Conservation (phyloP, 1,284 basidiomycete species). For the Trichosporon sp. region DNA sequence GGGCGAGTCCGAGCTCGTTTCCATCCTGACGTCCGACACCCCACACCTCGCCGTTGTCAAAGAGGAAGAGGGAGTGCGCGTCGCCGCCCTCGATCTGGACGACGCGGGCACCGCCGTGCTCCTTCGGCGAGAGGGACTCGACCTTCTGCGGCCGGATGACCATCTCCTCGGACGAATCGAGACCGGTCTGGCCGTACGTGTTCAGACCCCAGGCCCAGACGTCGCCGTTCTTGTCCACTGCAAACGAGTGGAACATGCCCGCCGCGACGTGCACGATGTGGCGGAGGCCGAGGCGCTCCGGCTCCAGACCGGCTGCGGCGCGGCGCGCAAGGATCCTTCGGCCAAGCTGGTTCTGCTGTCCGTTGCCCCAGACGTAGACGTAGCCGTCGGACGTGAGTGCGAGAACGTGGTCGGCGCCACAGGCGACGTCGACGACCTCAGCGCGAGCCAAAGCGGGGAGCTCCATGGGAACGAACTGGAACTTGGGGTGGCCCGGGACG, state of each 20-base stretch:
- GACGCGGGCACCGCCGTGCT: slow-evolving; percentile 70
- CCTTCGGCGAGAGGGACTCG: slow-evolving; percentile 65
- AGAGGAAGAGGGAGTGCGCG: slow-evolving; percentile 85
- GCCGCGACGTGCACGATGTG: slow-evolving; percentile 77
- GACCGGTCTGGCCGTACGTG: slow-evolving; percentile 69
- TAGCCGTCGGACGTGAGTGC: slow-evolving; percentile 81
- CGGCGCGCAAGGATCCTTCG: slow-evolving; percentile 79
- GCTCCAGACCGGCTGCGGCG: slow-evolving; percentile 72
- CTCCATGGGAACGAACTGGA: slow-evolving; percentile 58
- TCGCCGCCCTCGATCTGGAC: slow-evolving; percentile 66
- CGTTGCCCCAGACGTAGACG: slow-evolving; percentile 77
- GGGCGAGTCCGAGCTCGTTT: slow-evolving; percentile 72
- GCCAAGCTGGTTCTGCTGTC: slow-evolving; percentile 83
- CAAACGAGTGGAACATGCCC: slow-evolving; percentile 84
- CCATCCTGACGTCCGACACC: slow-evolving; percentile 77
- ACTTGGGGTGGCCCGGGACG: slow-evolving; percentile 57
- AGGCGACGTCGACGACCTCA: slow-evolving; percentile 69
- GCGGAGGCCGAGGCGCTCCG: slow-evolving; percentile 75
- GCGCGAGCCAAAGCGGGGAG: slow-evolving; percentile 56
- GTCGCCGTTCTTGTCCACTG: slow-evolving; percentile 75
- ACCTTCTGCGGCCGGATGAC: slow-evolving; percentile 73
- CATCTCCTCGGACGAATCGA: slow-evolving; percentile 58
- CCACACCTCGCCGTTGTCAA: slow-evolving; percentile 78
- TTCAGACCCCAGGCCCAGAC: slow-evolving; percentile 94
- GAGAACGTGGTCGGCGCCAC: slow-evolving; percentile 83